Base-by-base conservation (phyloP, 306 rosid genomes). In the Glycine latifolia region DNA sequence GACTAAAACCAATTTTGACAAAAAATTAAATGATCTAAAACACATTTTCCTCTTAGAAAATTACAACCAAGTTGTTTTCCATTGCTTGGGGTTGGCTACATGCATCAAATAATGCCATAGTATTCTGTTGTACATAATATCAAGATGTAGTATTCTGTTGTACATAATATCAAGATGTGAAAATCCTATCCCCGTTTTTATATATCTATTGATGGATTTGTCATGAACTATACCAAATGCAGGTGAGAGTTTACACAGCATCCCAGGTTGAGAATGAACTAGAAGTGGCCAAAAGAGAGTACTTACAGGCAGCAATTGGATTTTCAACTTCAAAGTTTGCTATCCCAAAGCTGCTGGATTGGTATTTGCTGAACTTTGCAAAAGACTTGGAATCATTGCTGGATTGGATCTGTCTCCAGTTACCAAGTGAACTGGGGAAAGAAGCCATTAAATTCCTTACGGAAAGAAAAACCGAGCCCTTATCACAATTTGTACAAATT, bases 171-270 rank as follows among this genome's bases (percentile, higher is more conserved):
- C 69, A 55, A 16, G n/a, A 46, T 50, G 13, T 83, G 54, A 71
- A 65, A 78, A 43, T 44, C 71, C 17, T 11, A 53, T 39, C 58
- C 6, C 41, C 37, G 7, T 63, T 63, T 61, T 35, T 13, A 63
- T 10, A 50, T 7, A 52, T 39, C 37, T 79, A 7, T 65, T 67
- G 35, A 9, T 77, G 73, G 49, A 43, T 35, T 66, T 61, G 11
- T 61, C 46, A 52, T 77, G 50, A 50, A 50, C 50, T 53, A 31
- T 84, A 63, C n/a, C n/a, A 69, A 86, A 83, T 91, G 86, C 76
- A 95, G 98, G 98, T 95, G 87, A 90, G 91, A 90, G 89, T 95
- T 35, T 95, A 92, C 84, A 95, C 97, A 5, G 97, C 98, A 76
- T 79, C 92, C 33, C 88, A 89, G 43, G 98, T 95, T 73, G 98